Base-by-base conservation (phyloP, 2,329 filamentous ascomycete species). In the Xylariales sp. region DNA sequence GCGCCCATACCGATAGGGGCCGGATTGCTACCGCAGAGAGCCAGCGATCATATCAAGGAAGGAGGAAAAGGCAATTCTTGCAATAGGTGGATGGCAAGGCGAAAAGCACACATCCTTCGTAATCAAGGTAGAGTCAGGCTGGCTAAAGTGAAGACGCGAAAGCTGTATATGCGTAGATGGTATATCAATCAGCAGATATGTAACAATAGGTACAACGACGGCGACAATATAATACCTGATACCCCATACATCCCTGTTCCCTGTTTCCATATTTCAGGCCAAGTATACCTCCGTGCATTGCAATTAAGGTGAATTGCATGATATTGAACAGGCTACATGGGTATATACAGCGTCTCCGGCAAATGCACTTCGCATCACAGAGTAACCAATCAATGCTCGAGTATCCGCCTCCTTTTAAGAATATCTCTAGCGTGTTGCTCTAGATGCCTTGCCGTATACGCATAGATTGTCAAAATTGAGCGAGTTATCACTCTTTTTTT, bases 301-400 rank as follows among this genome's bases (percentile, higher is more conserved):
- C 28, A 10, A 30, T 39, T 43, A 56, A 3, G 18, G 14, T 53
- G 28, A 49, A 64, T 23, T 14, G 16, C 36, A 57, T 65, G 16
- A n/a, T 65, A 65, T 67, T 59, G 36, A 60, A 64, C 50, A 53
- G 45, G 36, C 56, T 61, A 61, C 52, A 61, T 60, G 55, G 65
- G 65, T 68, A 68, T 68, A 57, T 68, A 68, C 65, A 68, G 55
- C 46, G 10, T 46, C 46, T 57, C 39, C 46, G 23, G 6, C 56
- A 43, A 41, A 45, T 36, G 10, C 50, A 41, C 34, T 36, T 18
- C 46, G 18, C 43, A 48, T 43, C 14, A 39, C 60, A 3, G n/a
- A 53, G 3, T 45, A 52, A 49, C 48, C 53, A 34, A 36, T 18
- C 36, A 36, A 41, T 30, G 32, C 53, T 48, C 10, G 28, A 46